Conservation (phyloP, 257 asterid species). For the Nicotiana benthamiana region DNA sequence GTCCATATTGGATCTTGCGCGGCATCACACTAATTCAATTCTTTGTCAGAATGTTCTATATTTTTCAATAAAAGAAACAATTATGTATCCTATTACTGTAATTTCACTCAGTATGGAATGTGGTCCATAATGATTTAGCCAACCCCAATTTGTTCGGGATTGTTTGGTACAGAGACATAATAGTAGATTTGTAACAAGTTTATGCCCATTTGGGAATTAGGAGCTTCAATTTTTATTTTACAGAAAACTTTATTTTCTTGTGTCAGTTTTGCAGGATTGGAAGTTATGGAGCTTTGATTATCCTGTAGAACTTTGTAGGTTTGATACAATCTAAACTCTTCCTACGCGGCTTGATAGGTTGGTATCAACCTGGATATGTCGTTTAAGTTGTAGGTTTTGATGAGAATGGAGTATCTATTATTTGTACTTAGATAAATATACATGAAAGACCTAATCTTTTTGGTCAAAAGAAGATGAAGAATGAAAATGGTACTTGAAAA, state of each 20-base stretch:
- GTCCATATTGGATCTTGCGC: background rate
- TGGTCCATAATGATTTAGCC: too few species aligned
- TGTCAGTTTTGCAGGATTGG: background rate
- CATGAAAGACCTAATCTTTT: background rate
- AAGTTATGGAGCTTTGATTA: conserved; percentile 1
- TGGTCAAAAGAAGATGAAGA: background rate
- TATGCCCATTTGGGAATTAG: background rate
- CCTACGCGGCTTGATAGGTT: too few species aligned
- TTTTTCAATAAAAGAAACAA: background rate
- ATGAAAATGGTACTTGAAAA: background rate
- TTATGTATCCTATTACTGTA: too few species aligned
- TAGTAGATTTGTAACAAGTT: background rate
- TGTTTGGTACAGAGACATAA: too few species aligned
- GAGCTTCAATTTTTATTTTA: background rate
- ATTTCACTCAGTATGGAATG: too few species aligned
- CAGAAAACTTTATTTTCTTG: background rate
- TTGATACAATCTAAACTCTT: background rate
- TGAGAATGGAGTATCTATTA: background rate
- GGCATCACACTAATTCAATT: background rate
- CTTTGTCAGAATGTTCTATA: background rate
- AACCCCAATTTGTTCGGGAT: too few species aligned
- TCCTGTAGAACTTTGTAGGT: background rate
- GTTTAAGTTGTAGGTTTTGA: background rate
- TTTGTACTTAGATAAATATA: background rate
- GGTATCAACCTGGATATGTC: background rate